A percentile compares a stretch with the other conserved stretches of the same genome.
Evolutionary conservation across 2,329 filamentous ascomycete species (phyloP).

Genomic region (Westerdykella aurantiaca): DNA sequence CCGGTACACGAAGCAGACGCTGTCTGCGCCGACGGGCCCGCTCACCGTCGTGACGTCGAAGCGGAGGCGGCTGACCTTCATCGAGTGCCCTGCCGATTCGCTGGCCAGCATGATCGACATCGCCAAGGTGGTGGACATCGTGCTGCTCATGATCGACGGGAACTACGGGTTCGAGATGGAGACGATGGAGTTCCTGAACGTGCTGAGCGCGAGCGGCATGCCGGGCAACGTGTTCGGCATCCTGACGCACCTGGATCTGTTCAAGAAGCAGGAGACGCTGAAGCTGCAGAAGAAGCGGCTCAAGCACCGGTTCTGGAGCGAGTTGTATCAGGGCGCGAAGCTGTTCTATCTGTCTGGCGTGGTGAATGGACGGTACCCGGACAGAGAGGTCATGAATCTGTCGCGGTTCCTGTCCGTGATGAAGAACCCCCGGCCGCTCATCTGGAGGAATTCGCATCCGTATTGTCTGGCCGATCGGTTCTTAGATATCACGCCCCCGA

Average conservation of each 20-base stretch:
- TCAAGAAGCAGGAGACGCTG: constrained; percentile 85
- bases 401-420: constrained; percentile 95
- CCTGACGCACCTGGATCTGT: constrained; percentile 90
- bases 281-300: constrained; percentile 93
- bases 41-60: constrained; percentile 97
- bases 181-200: constrained; percentile 98
- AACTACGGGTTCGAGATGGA: constrained; percentile 99
- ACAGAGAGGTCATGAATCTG: constrained; percentile 92
- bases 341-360: constrained; percentile 95
- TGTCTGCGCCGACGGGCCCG: constrained; percentile 82
- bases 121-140: constrained; percentile 94
- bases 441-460: constrained; percentile 95
- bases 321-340: constrained; percentile 94
- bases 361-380: constrained; percentile 92
- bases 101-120: constrained; percentile 95
- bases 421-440: constrained; percentile 95
- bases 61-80: constrained; percentile 85
- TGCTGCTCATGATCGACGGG: constrained; percentile 95
- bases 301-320: constrained; percentile 94
- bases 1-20: constrained; percentile 90
- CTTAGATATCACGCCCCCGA: constrained; percentile 89
- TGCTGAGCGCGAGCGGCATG: constrained; percentile 92
- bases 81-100: constrained; percentile 92
- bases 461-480: constrained; percentile 93
- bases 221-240: constrained; percentile 98